phyloP scores from a whole-genome alignment of 345 rosid genomes.

The thale cress (Arabidopsis thaliana) region TAIR10.1 NC_003070.9:19699001-19699500 shows the following conservation, averaged over 20 bases:
- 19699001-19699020: neutral
- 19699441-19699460: slow-evolving; percentile 42
- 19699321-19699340: slow-evolving; percentile 19
- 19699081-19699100: neutral
- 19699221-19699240: slow-evolving; percentile 32
- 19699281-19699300: slow-evolving; percentile 21
- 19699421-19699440: slow-evolving; percentile 42
- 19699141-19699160: no score
- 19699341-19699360: slow-evolving; percentile 36
- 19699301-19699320: neutral
- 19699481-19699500: slow-evolving; percentile 42
- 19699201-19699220: neutral
- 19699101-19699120: neutral
- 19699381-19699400: slow-evolving; percentile 43
- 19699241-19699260: slow-evolving; percentile 30
- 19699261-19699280: slow-evolving; percentile 38
- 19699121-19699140: no score
- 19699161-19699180: neutral
- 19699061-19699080: neutral
- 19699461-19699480: slow-evolving; percentile 42
- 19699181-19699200: slow-evolving; percentile 21
- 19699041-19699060: neutral
- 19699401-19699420: slow-evolving; percentile 38
- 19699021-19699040: neutral
- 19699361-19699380: slow-evolving; percentile 45